Evolutionary conservation across 1,139 yeast genomes (phyloP).

Genomic region (Arxiozyma telluris): DNA sequence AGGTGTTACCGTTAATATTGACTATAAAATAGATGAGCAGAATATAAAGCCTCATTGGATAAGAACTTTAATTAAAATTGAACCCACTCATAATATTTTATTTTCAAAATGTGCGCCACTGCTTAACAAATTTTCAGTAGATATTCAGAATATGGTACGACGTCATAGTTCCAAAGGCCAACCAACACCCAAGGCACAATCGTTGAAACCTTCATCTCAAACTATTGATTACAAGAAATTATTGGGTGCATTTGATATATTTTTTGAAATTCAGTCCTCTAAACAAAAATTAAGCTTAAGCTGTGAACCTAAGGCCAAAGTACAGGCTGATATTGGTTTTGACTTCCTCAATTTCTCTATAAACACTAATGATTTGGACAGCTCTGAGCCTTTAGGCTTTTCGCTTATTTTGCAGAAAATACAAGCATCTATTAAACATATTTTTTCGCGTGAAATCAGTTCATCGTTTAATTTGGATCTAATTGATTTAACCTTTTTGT

Average conservation of each 20-base stretch:
- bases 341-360: conserved; percentile 54
- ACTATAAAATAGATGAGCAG: conserved; percentile 32
- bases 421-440: conserved; percentile 72
- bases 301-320: conserved; percentile 90
- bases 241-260: conserved; percentile 50
- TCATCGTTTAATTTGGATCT: conserved; percentile 58
- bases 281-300: conserved; percentile 69
- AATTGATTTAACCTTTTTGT: conserved; percentile 35
- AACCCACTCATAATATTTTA: conserved; percentile 62
- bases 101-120: conserved; percentile 76
- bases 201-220: conserved; percentile 10
- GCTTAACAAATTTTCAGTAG: conserved; percentile 46
- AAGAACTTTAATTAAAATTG: conserved; percentile 22
- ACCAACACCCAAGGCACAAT: conserved; percentile 4
- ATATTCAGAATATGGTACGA: conserved; percentile 35
- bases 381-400: conserved; percentile 37
- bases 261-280: conserved; percentile 55
- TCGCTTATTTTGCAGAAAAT: conserved; percentile 43
- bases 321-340: conserved; percentile 72
- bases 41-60: conserved; percentile 28
- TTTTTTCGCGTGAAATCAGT: conserved; percentile 82
- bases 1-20: conserved; percentile 50
- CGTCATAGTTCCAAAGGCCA: conserved; percentile 15
- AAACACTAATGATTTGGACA: conserved; percentile 42
- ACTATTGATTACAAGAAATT: conserved; percentile 34